These are phyloP conservation scores for Phytophthora ohioensis DNA, from an alignment of 352 stramenopile species.

Conservation along the genomic window DNA sequence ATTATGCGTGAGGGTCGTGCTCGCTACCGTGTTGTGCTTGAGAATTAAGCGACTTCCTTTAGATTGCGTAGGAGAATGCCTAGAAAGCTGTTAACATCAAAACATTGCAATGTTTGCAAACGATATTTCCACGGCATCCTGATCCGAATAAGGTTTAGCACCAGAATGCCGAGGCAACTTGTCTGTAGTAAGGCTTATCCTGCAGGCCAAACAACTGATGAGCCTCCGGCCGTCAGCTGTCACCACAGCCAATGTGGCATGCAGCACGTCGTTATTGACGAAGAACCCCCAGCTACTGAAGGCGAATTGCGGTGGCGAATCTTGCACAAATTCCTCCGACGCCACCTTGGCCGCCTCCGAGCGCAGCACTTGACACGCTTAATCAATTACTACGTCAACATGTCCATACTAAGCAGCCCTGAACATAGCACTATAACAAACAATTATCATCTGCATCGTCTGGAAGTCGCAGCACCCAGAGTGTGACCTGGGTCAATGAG, in stretches of 20 bases:
- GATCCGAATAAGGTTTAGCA: not conserved
- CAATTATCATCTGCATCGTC: conserved; percentile 36
- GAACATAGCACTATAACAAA: no score
- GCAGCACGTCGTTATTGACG: conserved; percentile 47
- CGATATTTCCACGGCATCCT: not conserved
- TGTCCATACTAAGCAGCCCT: no score
- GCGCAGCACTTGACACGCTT: conserved; percentile 36
- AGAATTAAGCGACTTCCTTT: conserved; percentile 33
- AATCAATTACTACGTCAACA: conserved; percentile 30
- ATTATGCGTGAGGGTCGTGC: conserved; percentile 49
- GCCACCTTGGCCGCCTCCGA: conserved; percentile 9
- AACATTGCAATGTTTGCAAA: conserved; percentile 9
- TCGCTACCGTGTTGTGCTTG: conserved; percentile 60
- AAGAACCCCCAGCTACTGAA: conserved; percentile 52
- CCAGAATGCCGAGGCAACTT: conserved; percentile 22
- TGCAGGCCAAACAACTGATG: conserved; percentile 37
- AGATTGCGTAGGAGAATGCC: not conserved
- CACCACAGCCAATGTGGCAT: conserved; percentile 36
- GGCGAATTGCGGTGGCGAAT: conserved; percentile 24
- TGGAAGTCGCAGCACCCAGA: conserved; percentile 48
- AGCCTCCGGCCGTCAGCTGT: conserved; percentile 27
- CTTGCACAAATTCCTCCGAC: conserved; percentile 20
- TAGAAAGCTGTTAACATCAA: conserved; percentile 1
- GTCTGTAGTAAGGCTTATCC: conserved; percentile 38
- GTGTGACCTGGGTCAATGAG: conserved; percentile 52